Conservation (phyloP, 192 early-diverging fungal species). For the Borealophlyctis nickersoniae region DNA sequence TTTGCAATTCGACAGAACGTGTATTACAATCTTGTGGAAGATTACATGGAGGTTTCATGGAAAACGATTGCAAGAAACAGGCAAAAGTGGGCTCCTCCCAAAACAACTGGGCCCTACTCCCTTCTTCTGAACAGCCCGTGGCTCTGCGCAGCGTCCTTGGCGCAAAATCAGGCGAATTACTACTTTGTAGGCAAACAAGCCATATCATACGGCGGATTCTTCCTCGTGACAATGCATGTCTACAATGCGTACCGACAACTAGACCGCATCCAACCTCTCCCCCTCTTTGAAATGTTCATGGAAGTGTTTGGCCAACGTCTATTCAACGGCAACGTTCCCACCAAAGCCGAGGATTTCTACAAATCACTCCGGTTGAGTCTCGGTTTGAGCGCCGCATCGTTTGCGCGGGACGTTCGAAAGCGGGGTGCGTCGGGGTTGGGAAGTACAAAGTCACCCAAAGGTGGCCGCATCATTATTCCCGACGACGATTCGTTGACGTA, state of each 20-base stretch:
- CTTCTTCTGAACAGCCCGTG: background rate
- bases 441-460: slow-evolving; percentile 1
- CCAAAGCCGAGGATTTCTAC: background rate
- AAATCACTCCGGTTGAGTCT: background rate
- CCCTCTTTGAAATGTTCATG: background rate
- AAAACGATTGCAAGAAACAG: no score
- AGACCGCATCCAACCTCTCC: background rate
- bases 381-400: background rate
- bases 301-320: background rate
- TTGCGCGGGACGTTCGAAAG: background rate
- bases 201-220: background rate
- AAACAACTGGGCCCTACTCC: background rate
- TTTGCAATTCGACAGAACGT: no score
- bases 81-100: background rate
- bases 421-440: background rate
- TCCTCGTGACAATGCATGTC: background rate
- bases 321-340: background rate
- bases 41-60: no score
- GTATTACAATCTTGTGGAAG: no score
- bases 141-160: background rate
- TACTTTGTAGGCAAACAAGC: background rate
- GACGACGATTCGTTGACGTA: background rate
- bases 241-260: background rate
- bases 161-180: background rate
- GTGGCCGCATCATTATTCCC: background rate